These are phyloP conservation scores for Boletus coccyginus DNA, from an alignment of 768 basidiomycete genomes.

Conservation along the genomic window DNA sequence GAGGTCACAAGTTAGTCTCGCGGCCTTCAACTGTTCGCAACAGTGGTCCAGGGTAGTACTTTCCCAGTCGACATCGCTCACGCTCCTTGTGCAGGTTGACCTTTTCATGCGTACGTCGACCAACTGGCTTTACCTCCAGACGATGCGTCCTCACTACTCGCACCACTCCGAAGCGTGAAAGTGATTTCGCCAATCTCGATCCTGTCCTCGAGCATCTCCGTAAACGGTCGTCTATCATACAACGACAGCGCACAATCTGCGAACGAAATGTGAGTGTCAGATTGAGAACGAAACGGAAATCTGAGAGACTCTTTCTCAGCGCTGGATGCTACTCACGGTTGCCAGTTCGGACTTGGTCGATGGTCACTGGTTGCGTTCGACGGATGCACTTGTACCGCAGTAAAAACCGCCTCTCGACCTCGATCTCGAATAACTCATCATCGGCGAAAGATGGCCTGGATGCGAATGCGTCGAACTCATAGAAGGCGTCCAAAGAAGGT, in stretches of 20 bases:
- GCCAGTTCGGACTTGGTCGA: slow-evolving; percentile 25
- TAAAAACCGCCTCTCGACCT: slow-evolving; percentile 20
- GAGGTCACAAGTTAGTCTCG: background rate
- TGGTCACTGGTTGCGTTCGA: slow-evolving; percentile 17
- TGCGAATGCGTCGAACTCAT: background rate
- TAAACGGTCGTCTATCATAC: slow-evolving; percentile 10
- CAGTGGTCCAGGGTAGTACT: background rate
- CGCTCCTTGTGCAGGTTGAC: background rate
- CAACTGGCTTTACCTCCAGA: background rate
- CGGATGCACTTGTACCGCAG: slow-evolving; percentile 24
- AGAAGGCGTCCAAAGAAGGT: background rate
- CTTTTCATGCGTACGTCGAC: background rate
- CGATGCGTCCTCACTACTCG: background rate
- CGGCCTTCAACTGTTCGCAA: background rate
- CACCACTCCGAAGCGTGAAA: slow-evolving; percentile 11
- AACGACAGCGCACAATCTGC: slow-evolving; percentile 24
- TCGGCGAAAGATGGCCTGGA: slow-evolving; percentile 16
- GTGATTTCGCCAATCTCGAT: slow-evolving; percentile 23
- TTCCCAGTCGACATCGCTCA: background rate
- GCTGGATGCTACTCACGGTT: slow-evolving; percentile 7
- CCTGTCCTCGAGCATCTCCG: slow-evolving; percentile 15
- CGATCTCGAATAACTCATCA: slow-evolving; percentile 18
- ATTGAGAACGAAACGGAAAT: background rate
- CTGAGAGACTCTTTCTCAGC: background rate
- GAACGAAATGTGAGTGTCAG: background rate